Conservation (phyloP, 1,139 yeast species). For the Geotrichum aggregatum region DNA sequence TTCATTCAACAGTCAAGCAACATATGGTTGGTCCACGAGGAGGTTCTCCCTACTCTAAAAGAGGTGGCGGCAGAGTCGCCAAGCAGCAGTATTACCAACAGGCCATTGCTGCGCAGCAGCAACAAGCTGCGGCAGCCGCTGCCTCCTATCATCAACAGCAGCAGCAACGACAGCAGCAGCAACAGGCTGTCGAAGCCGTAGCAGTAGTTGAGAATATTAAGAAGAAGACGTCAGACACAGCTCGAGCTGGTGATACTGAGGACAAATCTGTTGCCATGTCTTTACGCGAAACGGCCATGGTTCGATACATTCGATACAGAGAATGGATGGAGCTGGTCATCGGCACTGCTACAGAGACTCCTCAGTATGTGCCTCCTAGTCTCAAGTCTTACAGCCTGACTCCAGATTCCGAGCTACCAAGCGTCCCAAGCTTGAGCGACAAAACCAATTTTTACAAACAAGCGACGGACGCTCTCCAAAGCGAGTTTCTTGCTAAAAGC, state of each 20-base stretch:
- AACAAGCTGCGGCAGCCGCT: conserved; percentile 20
- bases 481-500: conserved; percentile 22
- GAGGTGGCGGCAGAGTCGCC: conserved; percentile 15
- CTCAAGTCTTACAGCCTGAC: not conserved
- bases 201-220: not conserved
- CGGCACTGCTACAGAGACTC: conserved; percentile 36
- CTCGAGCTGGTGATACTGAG: conserved; percentile 34
- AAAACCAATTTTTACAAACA: conserved; percentile 25
- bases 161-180: conserved; percentile 14
- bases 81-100: conserved; percentile 19
- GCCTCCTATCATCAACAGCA: conserved; percentile 13
- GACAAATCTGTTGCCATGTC: conserved; percentile 41
- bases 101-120: conserved; percentile 19
- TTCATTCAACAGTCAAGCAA: no score
- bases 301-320: conserved; percentile 43
- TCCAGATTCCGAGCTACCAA: not conserved
- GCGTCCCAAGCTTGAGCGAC: conserved; percentile 8
- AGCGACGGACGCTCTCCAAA: conserved; percentile 33
- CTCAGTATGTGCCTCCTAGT: conserved; percentile 25
- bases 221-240: not conserved
- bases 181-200: conserved; percentile 7
- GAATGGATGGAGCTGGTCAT: conserved; percentile 45
- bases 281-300: conserved; percentile 43
- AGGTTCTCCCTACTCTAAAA: conserved; percentile 14
- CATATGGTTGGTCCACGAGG: conserved; percentile 18